A percentile compares a stretch with the other conserved stretches of the same genome.
Evolutionary conservation across 805 yeast genomes (phyloP).

Genomic region (Metschnikowia kunwiensis): DNA sequence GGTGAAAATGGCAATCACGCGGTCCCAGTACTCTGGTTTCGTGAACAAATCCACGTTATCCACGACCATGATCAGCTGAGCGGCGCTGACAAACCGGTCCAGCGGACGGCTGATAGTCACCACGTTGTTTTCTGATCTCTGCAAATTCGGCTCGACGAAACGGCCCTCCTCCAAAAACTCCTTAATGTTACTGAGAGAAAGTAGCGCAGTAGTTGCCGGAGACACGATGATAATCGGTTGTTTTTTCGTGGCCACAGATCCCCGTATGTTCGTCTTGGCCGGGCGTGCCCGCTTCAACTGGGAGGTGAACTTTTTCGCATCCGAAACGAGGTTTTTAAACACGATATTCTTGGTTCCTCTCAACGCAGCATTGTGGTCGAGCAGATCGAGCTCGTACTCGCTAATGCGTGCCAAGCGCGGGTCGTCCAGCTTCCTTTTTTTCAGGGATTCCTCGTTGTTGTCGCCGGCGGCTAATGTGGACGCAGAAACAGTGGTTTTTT

Average conservation of each 20-base stretch:
- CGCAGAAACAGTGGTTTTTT: too few species aligned
- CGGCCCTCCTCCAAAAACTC: slow-evolving; percentile 63
- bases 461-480: not conserved
- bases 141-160: slow-evolving; percentile 52
- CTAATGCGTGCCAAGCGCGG: slow-evolving; percentile 49
- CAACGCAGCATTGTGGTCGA: slow-evolving; percentile 58
- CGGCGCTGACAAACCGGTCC: slow-evolving; percentile 49
- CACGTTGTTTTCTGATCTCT: slow-evolving; percentile 35
- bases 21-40: slow-evolving; percentile 96
- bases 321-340: slow-evolving; percentile 65
- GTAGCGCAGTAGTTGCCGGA: slow-evolving; percentile 43
- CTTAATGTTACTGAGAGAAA: slow-evolving; percentile 39
- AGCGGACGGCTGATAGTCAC: slow-evolving; percentile 55
- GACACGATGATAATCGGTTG: slow-evolving; percentile 44
- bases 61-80: slow-evolving; percentile 71
- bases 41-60: slow-evolving; percentile 79
- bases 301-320: slow-evolving; percentile 56
- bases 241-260: slow-evolving; percentile 23
- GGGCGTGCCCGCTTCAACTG: slow-evolving; percentile 40
- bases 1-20: slow-evolving; percentile 92
- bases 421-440: slow-evolving; percentile 30
- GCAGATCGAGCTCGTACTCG: slow-evolving; percentile 46
- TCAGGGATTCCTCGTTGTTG: not conserved
- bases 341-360: slow-evolving; percentile 67
- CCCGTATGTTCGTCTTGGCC: slow-evolving; percentile 8